Percentiles rank a stretch among this genome's conserved stretches.
These are phyloP conservation scores for Eucalyptus marginata DNA, from an alignment of 345 rosid genomes.

Conservation along the genomic window DNA sequence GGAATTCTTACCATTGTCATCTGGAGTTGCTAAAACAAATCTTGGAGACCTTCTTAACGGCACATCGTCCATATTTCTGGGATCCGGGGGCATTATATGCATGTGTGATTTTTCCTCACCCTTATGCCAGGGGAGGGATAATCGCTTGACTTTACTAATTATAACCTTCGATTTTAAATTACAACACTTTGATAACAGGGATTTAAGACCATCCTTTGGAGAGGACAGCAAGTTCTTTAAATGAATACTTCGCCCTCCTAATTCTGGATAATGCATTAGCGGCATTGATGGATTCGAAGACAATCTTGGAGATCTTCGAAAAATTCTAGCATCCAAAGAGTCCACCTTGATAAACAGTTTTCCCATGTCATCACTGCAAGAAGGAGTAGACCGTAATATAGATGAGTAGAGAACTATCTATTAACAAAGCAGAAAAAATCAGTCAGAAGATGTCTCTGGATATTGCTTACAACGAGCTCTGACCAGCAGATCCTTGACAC, in stretches of 20 bases:
- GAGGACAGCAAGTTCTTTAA: neutral
- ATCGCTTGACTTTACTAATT: neutral
- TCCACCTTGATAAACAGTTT: neutral
- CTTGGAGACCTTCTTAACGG: conserved; percentile 10
- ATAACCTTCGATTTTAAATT: neutral
- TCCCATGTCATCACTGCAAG: neutral
- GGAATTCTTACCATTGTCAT: neutral
- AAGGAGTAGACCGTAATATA: neutral
- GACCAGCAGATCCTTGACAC: neutral
- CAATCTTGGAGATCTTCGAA: conserved; percentile 10
- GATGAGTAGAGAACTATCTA: neutral
- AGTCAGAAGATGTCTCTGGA: neutral
- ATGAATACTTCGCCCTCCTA: neutral
- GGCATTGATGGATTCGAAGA: conserved; percentile 1
- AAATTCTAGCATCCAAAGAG: neutral
- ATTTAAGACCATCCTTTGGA: neutral
- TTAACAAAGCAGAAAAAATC: neutral
- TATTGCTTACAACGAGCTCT: neutral
- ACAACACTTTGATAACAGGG: neutral
- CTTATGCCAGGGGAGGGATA: neutral
- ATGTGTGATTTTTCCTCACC: neutral
- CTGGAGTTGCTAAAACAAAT: conserved; percentile 3
- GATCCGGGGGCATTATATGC: neutral
- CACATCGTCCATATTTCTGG: neutral
- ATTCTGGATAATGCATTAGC: neutral